phyloP scores from a whole-genome alignment of 1,284 basidiomycete species.

The Inonotus obliquus region DNA sequence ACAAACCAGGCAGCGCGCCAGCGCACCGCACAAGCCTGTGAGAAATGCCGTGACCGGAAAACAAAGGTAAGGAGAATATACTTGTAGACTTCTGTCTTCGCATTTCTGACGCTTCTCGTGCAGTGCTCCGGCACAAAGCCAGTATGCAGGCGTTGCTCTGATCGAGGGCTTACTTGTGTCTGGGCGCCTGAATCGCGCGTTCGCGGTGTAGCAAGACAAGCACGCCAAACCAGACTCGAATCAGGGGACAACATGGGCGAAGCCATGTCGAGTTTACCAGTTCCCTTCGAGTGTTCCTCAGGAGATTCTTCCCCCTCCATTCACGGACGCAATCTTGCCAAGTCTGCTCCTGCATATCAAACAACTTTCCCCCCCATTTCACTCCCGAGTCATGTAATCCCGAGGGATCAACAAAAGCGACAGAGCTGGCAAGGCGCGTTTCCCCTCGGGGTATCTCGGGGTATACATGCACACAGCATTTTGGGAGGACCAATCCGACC shows the following conservation, averaged over 20 bases:
- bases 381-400: background rate
- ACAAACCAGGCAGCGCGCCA: slow-evolving; percentile 33
- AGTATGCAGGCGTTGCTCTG: slow-evolving; percentile 42
- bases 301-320: background rate
- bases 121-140: slow-evolving; percentile 53
- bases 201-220: slow-evolving; percentile 27
- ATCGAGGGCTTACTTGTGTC: slow-evolving; percentile 43
- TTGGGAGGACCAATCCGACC: slow-evolving; percentile 10
- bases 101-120: background rate
- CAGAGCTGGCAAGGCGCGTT: background rate
- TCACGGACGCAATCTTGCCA: background rate
- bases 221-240: background rate
- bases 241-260: background rate
- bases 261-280: background rate
- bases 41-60: slow-evolving; percentile 28
- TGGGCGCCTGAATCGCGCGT: slow-evolving; percentile 39
- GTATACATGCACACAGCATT: background rate
- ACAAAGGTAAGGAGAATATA: slow-evolving; percentile 41
- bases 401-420: background rate
- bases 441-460: background rate
- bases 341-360: slow-evolving; percentile 6
- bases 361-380: slow-evolving; percentile 3
- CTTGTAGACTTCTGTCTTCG: background rate
- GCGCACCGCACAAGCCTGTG: slow-evolving; percentile 48
- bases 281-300: background rate